phyloP scores from a whole-genome alignment of 192 early-diverging fungal genomes.

The Backusella australiensis region DNA sequence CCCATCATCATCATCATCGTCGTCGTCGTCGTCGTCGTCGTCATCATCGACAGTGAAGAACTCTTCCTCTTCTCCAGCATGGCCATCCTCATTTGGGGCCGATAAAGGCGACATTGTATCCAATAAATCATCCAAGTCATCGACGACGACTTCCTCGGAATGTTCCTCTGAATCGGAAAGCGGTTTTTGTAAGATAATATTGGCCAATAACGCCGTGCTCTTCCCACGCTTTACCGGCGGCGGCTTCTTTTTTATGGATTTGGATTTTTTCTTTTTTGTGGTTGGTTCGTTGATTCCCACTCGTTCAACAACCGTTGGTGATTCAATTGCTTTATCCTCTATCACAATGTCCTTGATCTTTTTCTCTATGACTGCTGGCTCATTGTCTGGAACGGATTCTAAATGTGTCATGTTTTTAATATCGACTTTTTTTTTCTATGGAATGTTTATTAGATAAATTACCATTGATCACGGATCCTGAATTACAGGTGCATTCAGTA shows the following conservation, averaged over 20 bases:
- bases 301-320: neutral
- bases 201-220: conserved; percentile 12
- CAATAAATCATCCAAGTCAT: conserved; percentile 32
- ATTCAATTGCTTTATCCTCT: neutral
- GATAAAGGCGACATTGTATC: conserved; percentile 3
- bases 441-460: too few relatives aligned
- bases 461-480: neutral
- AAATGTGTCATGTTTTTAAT: too few relatives aligned
- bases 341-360: neutral
- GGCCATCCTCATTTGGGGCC: conserved; percentile 27
- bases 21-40: conserved; percentile 6
- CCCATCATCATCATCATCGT: conserved; percentile 17
- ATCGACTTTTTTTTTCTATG: too few relatives aligned
- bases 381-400: neutral
- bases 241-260: neutral
- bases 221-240: neutral
- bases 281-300: neutral
- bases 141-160: neutral
- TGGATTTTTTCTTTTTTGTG: neutral
- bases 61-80: neutral
- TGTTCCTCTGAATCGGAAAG: neutral
- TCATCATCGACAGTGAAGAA: neutral
- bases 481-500: conserved; percentile 50
- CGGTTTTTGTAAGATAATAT: neutral
- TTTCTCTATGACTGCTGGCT: neutral